Conservation (phyloP, 148 eudicot genomes). For the Fallopia convolvulus region DNA sequence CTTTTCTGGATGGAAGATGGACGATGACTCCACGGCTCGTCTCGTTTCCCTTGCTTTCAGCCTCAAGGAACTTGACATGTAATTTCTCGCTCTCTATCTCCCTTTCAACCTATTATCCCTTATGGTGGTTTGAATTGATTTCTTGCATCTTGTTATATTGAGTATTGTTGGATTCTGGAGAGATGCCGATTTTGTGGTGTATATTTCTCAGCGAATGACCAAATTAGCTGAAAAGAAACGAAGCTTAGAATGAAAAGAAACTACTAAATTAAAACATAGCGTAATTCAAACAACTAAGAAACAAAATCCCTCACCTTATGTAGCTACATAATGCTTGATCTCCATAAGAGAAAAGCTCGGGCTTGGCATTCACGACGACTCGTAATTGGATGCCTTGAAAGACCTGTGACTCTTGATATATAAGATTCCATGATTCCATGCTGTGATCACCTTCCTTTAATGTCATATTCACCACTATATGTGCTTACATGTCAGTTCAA, state of each 20-base stretch:
- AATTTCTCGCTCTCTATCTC: constrained; percentile 5
- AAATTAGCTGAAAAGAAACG: not conserved
- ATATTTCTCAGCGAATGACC: not conserved
- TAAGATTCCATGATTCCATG: not conserved
- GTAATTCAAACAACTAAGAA: not conserved
- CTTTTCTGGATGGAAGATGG: constrained; percentile 85
- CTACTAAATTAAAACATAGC: too few relatives aligned
- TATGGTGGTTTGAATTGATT: constrained; percentile 4
- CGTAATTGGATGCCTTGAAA: not conserved
- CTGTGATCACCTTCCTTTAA: not conserved
- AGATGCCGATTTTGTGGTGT: not conserved
- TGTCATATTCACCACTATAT: constrained; percentile 1
- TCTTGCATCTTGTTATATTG: not conserved
- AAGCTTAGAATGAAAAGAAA: not conserved
- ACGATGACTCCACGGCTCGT: constrained; percentile 76
- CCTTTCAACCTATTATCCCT: not conserved
- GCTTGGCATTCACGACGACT: not conserved
- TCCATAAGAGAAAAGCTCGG: not conserved
- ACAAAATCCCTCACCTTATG: not conserved
- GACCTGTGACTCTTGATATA: not conserved
- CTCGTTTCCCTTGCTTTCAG: constrained; percentile 63
- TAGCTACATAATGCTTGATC: not conserved
- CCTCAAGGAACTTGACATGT: constrained; percentile 96
- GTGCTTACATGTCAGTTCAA: constrained; percentile 46
- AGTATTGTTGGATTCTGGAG: not conserved